A percentile compares a stretch with the other conserved stretches of the same genome.
phyloP scores from a whole-genome alignment of 495 filamentous ascomycete genomes.

The Aspergillus ellipticus region DNA sequence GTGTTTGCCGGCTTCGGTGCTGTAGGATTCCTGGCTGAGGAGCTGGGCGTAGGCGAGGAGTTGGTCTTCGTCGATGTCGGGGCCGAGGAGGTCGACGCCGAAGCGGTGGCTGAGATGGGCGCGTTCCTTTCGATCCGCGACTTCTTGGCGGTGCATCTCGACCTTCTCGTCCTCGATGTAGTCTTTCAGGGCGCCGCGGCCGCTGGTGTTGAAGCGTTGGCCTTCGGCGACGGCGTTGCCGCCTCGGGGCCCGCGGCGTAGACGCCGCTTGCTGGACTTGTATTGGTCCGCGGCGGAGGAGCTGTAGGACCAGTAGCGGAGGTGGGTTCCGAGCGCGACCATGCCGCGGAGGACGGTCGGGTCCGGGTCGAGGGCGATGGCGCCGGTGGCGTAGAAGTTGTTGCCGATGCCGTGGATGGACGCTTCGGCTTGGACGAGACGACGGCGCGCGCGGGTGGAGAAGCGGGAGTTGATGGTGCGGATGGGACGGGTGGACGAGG shows the following conservation, averaged over 20 bases:
- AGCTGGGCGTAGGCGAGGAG: slow-evolving; percentile 83
- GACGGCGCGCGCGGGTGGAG: slow-evolving; percentile 71
- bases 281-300: slow-evolving; percentile 64
- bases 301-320: slow-evolving; percentile 93
- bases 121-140: slow-evolving; percentile 57
- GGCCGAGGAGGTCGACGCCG: slow-evolving; percentile 71
- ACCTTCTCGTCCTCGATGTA: slow-evolving; percentile 79
- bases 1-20: slow-evolving; percentile 56
- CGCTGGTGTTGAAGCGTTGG: slow-evolving; percentile 55
- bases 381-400: slow-evolving; percentile 79
- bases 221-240: slow-evolving; percentile 51
- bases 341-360: slow-evolving; percentile 86
- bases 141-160: slow-evolving; percentile 74
- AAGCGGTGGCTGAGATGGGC: slow-evolving; percentile 71
- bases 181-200: slow-evolving; percentile 62
- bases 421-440: slow-evolving; percentile 67
- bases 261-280: slow-evolving; percentile 58
- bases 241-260: slow-evolving; percentile 57
- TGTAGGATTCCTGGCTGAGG: slow-evolving; percentile 75
- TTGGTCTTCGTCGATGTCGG: slow-evolving; percentile 77
- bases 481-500: slow-evolving; percentile 73
- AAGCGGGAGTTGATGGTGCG: slow-evolving; percentile 88
- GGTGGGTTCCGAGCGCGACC: slow-evolving; percentile 78
- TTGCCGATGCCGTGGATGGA: slow-evolving; percentile 61
- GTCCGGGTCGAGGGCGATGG: slow-evolving; percentile 84